Evolutionary conservation across 192 early-diverging fungal genomes (phyloP), one percentile per base, ranked within the genome.

Genomic region (Backusella macrospora): DNA sequence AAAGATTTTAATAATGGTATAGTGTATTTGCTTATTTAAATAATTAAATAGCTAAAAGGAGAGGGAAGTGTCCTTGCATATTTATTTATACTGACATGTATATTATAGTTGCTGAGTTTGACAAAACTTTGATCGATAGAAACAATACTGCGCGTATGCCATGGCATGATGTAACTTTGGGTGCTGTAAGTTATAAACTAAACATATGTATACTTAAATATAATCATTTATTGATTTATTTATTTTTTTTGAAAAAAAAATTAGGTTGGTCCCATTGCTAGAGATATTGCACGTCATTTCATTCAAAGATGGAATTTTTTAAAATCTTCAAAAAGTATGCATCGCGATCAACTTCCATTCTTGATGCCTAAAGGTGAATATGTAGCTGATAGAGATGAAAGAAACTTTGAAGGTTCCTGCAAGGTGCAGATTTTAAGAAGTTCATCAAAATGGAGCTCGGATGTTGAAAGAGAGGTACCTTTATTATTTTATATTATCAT

Each of bases 291-390:
- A 6, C 86, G 92, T n/a, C 94, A 96, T 76, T 96, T 96, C 73
- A 92, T 95, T 71, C 88, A 94, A 84, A 87, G 94, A 9, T 96
- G 94, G 94, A 96, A 96, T 77, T 94, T 93, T 79, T 82, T 94
- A 59, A 95, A 95, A 71, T 82, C 84, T 49, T 78, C 81, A 59
- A 92, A 92, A 75, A 87, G 82, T 55, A 83, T 86, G 85, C 82
- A 88, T 55, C 86, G 86, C 72, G 15, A 69, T 7, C 76, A 84
- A 44, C 79, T 91, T 75, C 89, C 90, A 59, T 87, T 91, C 45
- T 70, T 93, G 80, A 87, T 90, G 76, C 88, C 91, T 66, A 92
- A 91, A 77, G 91, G 91, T 66, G 92, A 93, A 74, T 89, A 85
- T 82, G 86, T 86, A 18, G 86, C 82, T n/a, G 82, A 80, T 0